Evolutionary conservation across 2,329 filamentous ascomycete genomes (phyloP).

Genomic region (Cordyceps javanica): DNA sequence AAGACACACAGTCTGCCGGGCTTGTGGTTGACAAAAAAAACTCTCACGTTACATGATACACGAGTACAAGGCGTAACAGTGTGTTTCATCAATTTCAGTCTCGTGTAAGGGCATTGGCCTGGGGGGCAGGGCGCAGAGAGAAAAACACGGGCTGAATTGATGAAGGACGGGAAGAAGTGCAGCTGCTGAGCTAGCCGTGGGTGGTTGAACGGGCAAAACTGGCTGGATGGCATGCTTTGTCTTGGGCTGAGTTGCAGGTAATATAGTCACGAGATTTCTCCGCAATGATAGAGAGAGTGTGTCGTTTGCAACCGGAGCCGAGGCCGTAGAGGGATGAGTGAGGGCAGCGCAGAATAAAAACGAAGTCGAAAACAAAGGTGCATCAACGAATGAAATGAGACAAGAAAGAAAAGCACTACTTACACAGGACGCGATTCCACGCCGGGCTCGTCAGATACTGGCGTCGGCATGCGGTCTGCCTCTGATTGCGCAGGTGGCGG

Average conservation of each 20-base stretch:
- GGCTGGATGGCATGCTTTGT: not conserved
- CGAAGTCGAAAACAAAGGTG: not conserved
- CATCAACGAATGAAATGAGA: not conserved
- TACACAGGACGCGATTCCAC: conserved; percentile 3
- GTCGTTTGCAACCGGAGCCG: conserved; percentile 2
- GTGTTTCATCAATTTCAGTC: conserved; percentile 4
- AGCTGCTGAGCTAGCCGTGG: not conserved
- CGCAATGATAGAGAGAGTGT: not conserved
- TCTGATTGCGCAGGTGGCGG: not conserved
- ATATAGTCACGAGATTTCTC: conserved; percentile 5
- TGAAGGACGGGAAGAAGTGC: not conserved
- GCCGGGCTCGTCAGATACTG: not conserved
- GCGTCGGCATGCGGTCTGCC: conserved; percentile 3
- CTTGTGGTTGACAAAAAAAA: not conserved
- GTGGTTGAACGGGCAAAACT: not conserved
- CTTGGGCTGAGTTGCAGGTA: not conserved
- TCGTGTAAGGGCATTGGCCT: not conserved
- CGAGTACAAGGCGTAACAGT: not conserved
- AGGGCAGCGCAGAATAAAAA: not conserved
- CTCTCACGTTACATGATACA: conserved; percentile 10
- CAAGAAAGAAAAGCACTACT: not conserved
- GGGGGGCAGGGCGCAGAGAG: not conserved
- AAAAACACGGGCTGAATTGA: not conserved
- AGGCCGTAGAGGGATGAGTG: not conserved
- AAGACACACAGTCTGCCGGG: not conserved